These are phyloP conservation scores for Coemansia guatemalensis DNA, from an alignment of 192 early-diverging fungal genomes.

Conservation along the genomic window DNA sequence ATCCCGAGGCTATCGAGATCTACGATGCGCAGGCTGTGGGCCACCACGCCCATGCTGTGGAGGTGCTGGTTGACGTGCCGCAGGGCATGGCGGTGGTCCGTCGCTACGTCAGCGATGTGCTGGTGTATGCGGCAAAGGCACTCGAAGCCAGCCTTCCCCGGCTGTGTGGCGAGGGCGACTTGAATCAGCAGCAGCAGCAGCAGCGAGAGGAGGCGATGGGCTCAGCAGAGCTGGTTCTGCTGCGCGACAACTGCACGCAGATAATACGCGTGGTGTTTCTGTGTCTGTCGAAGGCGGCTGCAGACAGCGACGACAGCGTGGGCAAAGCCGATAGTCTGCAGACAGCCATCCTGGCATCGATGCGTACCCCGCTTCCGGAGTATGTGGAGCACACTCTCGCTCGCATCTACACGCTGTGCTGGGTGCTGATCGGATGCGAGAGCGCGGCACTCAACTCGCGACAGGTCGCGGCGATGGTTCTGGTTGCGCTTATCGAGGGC, in stretches of 20 bases:
- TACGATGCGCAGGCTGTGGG: slow-evolving; percentile 25
- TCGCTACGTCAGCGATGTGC: slow-evolving; percentile 29
- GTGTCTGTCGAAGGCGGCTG: slow-evolving; percentile 30
- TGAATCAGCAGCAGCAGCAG: not conserved
- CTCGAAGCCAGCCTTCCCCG: slow-evolving; percentile 17
- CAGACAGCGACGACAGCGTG: not conserved
- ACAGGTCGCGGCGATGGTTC: slow-evolving; percentile 47
- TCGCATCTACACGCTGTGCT: slow-evolving; percentile 30
- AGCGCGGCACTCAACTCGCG: slow-evolving; percentile 38
- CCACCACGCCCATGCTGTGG: slow-evolving; percentile 37
- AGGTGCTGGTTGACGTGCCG: slow-evolving; percentile 32
- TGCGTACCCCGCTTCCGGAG: slow-evolving; percentile 26
- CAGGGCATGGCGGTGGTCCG: slow-evolving; percentile 25
- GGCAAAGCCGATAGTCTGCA: slow-evolving; percentile 9
- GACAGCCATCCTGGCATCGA: slow-evolving; percentile 25
- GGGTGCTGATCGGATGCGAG: slow-evolving; percentile 34
- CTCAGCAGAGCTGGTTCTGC: slow-evolving; percentile 30
- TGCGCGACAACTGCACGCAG: slow-evolving; percentile 44
- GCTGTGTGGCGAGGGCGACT: slow-evolving; percentile 1
- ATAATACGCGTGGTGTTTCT: slow-evolving; percentile 39
- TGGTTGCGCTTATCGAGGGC: slow-evolving; percentile 42
- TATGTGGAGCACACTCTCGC: slow-evolving; percentile 26
- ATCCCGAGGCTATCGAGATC: not conserved
- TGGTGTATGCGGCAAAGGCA: slow-evolving; percentile 21
- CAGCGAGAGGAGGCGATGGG: slow-evolving; percentile 14